Evolutionary conservation across 306 rosid species (phyloP).

Genomic region (Dalbergia cochinchinensis): DNA sequence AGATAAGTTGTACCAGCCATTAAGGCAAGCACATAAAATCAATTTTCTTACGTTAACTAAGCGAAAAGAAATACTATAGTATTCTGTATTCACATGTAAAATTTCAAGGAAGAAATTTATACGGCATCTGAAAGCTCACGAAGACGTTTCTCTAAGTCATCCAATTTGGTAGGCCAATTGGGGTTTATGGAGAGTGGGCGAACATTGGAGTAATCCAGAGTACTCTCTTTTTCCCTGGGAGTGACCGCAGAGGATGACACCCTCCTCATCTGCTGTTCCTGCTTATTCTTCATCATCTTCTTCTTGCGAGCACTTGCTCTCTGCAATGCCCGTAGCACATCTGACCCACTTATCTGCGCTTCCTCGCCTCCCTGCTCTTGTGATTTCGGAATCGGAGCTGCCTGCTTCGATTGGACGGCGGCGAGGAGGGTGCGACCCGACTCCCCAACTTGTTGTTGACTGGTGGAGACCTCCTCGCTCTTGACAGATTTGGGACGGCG

Average conservation of each 20-base stretch:
- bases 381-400: conserved; percentile 35
- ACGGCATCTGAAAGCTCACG: conserved; percentile 54
- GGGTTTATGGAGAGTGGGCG: conserved; percentile 59
- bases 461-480: not conserved
- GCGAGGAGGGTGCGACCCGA: conserved; percentile 46
- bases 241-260: conserved; percentile 48
- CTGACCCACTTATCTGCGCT: conserved; percentile 66
- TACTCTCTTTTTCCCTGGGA: conserved; percentile 36
- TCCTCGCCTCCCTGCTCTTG: conserved; percentile 31
- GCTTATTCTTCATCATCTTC: conserved; percentile 38
- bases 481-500: not conserved
- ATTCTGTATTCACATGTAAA: not conserved
- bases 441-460: conserved; percentile 32
- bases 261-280: conserved; percentile 27
- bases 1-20: too few relatives aligned
- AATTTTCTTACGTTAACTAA: not conserved
- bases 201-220: conserved; percentile 48
- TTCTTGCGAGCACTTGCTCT: conserved; percentile 59
- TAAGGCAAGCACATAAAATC: too few relatives aligned
- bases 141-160: conserved; percentile 67
- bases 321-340: conserved; percentile 75
- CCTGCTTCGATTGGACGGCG: conserved; percentile 42
- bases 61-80: not conserved
- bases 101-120: conserved; percentile 30
- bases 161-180: conserved; percentile 63